phyloP scores from a whole-genome alignment of 768 basidiomycete species.

The Lactarius quietus region DNA sequence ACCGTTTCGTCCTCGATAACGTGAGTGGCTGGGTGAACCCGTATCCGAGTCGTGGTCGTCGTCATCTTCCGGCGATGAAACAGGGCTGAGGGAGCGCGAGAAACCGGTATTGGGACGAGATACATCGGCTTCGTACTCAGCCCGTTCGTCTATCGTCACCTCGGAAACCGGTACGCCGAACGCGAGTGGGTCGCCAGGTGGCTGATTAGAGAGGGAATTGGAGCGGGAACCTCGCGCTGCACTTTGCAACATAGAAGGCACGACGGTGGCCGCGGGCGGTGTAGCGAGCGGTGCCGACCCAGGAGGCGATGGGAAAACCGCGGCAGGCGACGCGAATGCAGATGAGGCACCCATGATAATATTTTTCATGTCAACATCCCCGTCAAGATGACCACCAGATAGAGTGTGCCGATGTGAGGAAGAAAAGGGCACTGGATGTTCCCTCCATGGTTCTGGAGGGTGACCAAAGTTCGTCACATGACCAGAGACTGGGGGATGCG shows the following conservation, averaged over 20 bases:
- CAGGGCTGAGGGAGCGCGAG: slow-evolving; percentile 26
- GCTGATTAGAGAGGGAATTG: slow-evolving; percentile 33
- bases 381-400: slow-evolving; percentile 29
- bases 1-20: slow-evolving; percentile 19
- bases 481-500: slow-evolving; percentile 27
- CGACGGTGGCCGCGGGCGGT: slow-evolving; percentile 24
- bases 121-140: slow-evolving; percentile 23
- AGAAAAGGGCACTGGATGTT: slow-evolving; percentile 16
- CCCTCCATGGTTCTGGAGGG: slow-evolving; percentile 25
- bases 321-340: slow-evolving; percentile 30
- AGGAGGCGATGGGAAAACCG: slow-evolving; percentile 34
- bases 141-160: slow-evolving; percentile 29
- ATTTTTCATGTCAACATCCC: slow-evolving; percentile 26
- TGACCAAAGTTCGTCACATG: slow-evolving; percentile 35
- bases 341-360: slow-evolving; percentile 15
- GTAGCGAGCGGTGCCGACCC: slow-evolving; percentile 17
- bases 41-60: slow-evolving; percentile 33
- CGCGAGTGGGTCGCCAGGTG: slow-evolving; percentile 31
- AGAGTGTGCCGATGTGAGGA: slow-evolving; percentile 33
- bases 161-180: slow-evolving; percentile 29
- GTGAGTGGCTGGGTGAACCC: slow-evolving; percentile 32
- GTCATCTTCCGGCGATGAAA: slow-evolving; percentile 35
- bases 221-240: slow-evolving; percentile 32
- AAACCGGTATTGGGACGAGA: slow-evolving; percentile 30
- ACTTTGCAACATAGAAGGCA: slow-evolving; percentile 23